Evolutionary conservation across 352 stramenopile genomes (phyloP).

Genomic region (Phytopythium litorale): DNA sequence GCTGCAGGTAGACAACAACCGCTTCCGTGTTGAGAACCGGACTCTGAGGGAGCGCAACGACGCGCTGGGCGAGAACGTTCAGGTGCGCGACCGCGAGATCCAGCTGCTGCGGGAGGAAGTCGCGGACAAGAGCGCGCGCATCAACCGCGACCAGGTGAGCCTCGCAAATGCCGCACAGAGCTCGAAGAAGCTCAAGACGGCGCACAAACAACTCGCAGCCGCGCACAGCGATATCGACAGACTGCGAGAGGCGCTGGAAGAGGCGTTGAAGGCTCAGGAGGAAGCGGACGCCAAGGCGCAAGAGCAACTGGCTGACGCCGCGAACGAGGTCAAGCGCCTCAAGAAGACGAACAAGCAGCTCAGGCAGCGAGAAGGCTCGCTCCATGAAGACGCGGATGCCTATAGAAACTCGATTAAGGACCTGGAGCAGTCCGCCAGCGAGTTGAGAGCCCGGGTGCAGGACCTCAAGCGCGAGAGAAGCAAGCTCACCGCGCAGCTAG

Average conservation of each 20-base stretch:
- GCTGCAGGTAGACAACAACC: slow-evolving; percentile 69
- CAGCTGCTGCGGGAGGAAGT: slow-evolving; percentile 44
- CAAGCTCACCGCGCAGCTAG: slow-evolving; percentile 23
- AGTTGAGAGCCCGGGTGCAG: slow-evolving; percentile 29
- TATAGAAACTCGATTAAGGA: slow-evolving; percentile 30
- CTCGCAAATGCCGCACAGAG: slow-evolving; percentile 30
- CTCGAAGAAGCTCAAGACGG: slow-evolving; percentile 37
- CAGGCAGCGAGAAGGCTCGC: slow-evolving; percentile 27
- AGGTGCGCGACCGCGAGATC: slow-evolving; percentile 41
- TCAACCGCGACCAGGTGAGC: slow-evolving; percentile 36
- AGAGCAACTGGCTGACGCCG: slow-evolving; percentile 31
- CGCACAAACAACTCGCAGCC: slow-evolving; percentile 32
- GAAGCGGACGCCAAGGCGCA: slow-evolving; percentile 30
- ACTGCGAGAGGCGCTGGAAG: slow-evolving; percentile 33
- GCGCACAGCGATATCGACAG: slow-evolving; percentile 31
- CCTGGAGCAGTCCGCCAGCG: slow-evolving; percentile 27
- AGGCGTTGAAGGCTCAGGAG: slow-evolving; percentile 26
- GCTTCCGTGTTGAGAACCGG: slow-evolving; percentile 51
- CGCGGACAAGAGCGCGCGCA: slow-evolving; percentile 17
- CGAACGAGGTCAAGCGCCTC: slow-evolving; percentile 36
- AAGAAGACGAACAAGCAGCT: slow-evolving; percentile 46
- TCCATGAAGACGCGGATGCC: slow-evolving; percentile 30
- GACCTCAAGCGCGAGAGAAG: slow-evolving; percentile 27
- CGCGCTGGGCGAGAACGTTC: slow-evolving; percentile 33
- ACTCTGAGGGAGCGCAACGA: slow-evolving; percentile 43